A percentile compares a stretch with the other conserved stretches of the same genome.
phyloP scores from a whole-genome alignment of 2,329 filamentous ascomycete genomes.

The Trichothecium sympodiale region DNA sequence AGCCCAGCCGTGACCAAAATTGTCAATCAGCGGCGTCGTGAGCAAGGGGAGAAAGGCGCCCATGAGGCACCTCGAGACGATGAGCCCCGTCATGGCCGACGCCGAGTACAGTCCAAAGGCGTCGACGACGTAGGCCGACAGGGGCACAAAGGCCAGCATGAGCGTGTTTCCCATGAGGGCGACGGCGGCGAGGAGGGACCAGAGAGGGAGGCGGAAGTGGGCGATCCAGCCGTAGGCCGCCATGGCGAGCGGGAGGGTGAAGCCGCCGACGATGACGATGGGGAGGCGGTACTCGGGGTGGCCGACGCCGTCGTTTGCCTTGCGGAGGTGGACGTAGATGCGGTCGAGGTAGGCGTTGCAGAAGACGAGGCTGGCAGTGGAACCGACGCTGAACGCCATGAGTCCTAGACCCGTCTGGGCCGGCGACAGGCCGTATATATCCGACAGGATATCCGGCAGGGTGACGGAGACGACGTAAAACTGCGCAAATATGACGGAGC shows the following conservation, averaged over 20 bases:
- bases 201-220: constrained; percentile 28
- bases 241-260: constrained; percentile 33
- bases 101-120: constrained; percentile 44
- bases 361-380: constrained; percentile 31
- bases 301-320: constrained; percentile 25
- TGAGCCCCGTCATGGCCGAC: constrained; percentile 44
- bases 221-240: constrained; percentile 40
- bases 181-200: constrained; percentile 30
- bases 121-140: constrained; percentile 46
- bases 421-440: constrained; percentile 36
- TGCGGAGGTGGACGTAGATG: constrained; percentile 38
- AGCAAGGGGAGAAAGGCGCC: constrained; percentile 45
- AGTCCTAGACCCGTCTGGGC: constrained; percentile 41
- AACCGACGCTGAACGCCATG: constrained; percentile 29
- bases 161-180: constrained; percentile 33
- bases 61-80: constrained; percentile 42
- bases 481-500: constrained; percentile 36
- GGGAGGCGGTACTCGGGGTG: constrained; percentile 45
- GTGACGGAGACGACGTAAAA: constrained; percentile 44
- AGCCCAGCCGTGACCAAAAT: constrained; percentile 40
- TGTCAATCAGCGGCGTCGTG: constrained; percentile 32
- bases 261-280: constrained; percentile 32
- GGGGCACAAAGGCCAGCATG: constrained; percentile 34
- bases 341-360: constrained; percentile 40
- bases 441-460: constrained; percentile 36